Evolutionary conservation across 495 filamentous ascomycete genomes (phyloP).

Genomic region (Aspergillus conjunctus): DNA sequence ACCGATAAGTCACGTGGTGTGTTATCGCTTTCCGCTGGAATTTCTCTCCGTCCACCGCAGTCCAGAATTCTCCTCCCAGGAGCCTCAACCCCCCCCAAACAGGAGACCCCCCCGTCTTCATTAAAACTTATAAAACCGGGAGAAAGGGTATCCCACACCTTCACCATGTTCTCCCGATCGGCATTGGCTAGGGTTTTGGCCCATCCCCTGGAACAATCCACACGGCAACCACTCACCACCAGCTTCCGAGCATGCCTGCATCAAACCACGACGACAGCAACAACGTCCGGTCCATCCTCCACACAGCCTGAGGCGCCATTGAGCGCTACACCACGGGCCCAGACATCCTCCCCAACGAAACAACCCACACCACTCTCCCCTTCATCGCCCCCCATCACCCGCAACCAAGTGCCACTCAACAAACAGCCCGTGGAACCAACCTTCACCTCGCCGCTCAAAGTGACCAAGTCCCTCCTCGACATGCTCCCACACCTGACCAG

Average conservation of each 20-base stretch:
- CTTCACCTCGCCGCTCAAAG: slow-evolving; percentile 41
- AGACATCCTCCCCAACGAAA: slow-evolving; percentile 23
- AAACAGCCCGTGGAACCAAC: slow-evolving; percentile 42
- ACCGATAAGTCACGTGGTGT: slow-evolving; percentile 30
- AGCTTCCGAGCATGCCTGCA: slow-evolving; percentile 35
- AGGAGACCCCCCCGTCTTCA: not conserved
- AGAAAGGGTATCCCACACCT: not conserved
- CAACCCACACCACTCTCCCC: slow-evolving; percentile 25
- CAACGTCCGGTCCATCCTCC: slow-evolving; percentile 7
- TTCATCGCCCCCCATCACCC: slow-evolving; percentile 22
- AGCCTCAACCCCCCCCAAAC: not conserved
- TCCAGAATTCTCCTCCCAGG: not conserved
- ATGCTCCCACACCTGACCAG: slow-evolving; percentile 76
- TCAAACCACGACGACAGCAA: slow-evolving; percentile 18
- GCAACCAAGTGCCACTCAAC: slow-evolving; percentile 27
- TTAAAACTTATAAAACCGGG: not conserved
- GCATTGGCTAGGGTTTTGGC: slow-evolving; percentile 41
- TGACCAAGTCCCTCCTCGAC: slow-evolving; percentile 60
- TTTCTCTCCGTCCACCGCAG: slow-evolving; percentile 13
- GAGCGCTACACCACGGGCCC: slow-evolving; percentile 34
- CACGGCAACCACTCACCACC: slow-evolving; percentile 37
- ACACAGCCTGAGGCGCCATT: slow-evolving; percentile 32
- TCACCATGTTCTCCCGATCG: slow-evolving; percentile 47
- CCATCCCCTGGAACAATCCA: slow-evolving; percentile 32
- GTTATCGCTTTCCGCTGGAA: slow-evolving; percentile 21